Evolutionary conservation across 345 rosid species (phyloP), one percentile per base, ranked within the genome.

Genomic region (Lepidium didymum): DNA sequence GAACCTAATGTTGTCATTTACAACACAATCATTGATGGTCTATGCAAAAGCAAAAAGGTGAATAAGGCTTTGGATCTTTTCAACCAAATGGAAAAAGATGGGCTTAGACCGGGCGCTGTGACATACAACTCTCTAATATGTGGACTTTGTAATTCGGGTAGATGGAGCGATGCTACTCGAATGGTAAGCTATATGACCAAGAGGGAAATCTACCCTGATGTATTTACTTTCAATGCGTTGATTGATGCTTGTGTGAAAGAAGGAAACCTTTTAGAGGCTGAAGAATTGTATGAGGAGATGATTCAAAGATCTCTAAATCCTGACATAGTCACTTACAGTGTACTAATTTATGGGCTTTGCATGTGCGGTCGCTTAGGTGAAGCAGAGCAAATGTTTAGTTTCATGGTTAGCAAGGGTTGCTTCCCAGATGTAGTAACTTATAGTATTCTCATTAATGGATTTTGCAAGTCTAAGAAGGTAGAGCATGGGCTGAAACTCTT

Each of bases 401-500:
- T 49, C 10, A 75, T 81, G 78, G 69, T 61, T 38, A 53, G 62
- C 49, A 66, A 49, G 1, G 70, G 79, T 8, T 65, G 68, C 29
- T 72, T 66, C 11, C 82, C 82, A 1, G 57, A 70, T 56, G 69
- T 67, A 13, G 64, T 63, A 7, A 79, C 83, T 29, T 79, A 72
- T 40, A 76, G 65, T 60, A 44, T 75, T 25, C 58, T 85, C 27
- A 54, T 85, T 14, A 41, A 70, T 51, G 80, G 84, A 3, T 80
- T 55, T 42, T 77, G 84, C 68, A 52, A 76, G 71, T 68, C 57
- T 27, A 73, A 42, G 54, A 62, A 52, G 45, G 50, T 82, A 15
- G 78, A 80, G 57, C 53, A 68, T 37, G 86, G 84, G 25, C 50
- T 60, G 70, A 73, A 56, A 9, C 70, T 78, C 62, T 72, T 79